Percentiles rank a stretch among this genome's conserved stretches.
Evolutionary conservation across 768 basidiomycete genomes (phyloP).

Genomic region (Mycena chlorophos): DNA sequence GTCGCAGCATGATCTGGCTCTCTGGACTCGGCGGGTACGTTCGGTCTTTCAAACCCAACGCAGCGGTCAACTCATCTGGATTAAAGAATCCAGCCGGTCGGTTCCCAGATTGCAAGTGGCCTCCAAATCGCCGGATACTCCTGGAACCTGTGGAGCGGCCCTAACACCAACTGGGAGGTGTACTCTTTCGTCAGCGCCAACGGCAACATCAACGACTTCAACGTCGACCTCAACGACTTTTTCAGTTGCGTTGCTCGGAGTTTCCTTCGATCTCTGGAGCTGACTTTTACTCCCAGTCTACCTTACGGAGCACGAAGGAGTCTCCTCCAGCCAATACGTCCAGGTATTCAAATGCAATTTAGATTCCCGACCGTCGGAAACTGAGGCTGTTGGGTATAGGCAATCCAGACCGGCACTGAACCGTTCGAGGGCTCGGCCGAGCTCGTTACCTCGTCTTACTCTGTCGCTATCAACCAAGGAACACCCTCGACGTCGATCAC

Average conservation of each 20-base stretch:
- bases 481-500: too few species aligned
- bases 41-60: neutral
- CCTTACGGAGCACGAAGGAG: conserved; percentile 46
- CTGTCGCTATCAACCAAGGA: conserved; percentile 41
- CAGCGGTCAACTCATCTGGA: neutral
- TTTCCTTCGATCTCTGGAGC: neutral
- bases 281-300: conserved; percentile 37
- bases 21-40: conserved; percentile 54
- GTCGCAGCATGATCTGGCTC: conserved; percentile 63
- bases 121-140: conserved; percentile 47
- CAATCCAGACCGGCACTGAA: conserved; percentile 57
- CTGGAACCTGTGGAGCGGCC: conserved; percentile 59
- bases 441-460: conserved; percentile 43
- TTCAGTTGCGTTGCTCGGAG: conserved; percentile 40
- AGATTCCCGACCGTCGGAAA: neutral
- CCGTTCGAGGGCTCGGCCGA: conserved; percentile 52
- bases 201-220: conserved; percentile 52
- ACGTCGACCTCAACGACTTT: conserved; percentile 53
- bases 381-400: conserved; percentile 39
- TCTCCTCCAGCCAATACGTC: conserved; percentile 39
- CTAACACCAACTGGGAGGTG: conserved; percentile 56
- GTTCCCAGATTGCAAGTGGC: conserved; percentile 44
- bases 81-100: conserved; percentile 55
- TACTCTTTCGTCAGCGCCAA: conserved; percentile 52
- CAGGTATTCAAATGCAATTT: conserved; percentile 36